phyloP scores from a whole-genome alignment of 495 filamentous ascomycete genomes.

The Aspergillus asperescens region DNA sequence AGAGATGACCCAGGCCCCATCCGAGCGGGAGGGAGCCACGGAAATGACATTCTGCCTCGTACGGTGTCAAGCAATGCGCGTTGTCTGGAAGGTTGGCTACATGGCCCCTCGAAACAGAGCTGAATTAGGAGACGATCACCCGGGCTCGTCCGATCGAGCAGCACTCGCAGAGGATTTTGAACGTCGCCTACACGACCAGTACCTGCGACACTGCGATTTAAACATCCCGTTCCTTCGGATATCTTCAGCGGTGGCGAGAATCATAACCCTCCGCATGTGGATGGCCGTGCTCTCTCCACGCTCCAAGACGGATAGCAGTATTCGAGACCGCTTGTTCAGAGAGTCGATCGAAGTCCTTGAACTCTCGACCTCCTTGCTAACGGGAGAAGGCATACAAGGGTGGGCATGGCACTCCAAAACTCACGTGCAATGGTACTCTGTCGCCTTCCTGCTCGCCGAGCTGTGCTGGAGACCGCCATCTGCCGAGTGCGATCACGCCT shows the following conservation, averaged over 20 bases:
- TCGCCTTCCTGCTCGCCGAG: slow-evolving; percentile 51
- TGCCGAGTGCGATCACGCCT: slow-evolving; percentile 48
- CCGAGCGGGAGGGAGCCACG: slow-evolving; percentile 53
- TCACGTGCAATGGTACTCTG: slow-evolving; percentile 57
- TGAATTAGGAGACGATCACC: not conserved
- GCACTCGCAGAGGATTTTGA: slow-evolving; percentile 36
- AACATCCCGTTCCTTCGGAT: slow-evolving; percentile 35
- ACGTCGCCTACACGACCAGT: slow-evolving; percentile 32
- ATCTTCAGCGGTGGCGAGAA: slow-evolving; percentile 18
- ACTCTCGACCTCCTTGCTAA: slow-evolving; percentile 50
- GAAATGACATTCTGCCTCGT: slow-evolving; percentile 77
- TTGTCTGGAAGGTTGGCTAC: slow-evolving; percentile 27
- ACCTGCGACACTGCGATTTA: slow-evolving; percentile 33
- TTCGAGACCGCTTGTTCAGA: slow-evolving; percentile 18
- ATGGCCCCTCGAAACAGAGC: slow-evolving; percentile 10
- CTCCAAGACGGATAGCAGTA: not conserved
- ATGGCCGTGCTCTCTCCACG: slow-evolving; percentile 25
- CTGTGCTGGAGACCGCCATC: slow-evolving; percentile 46
- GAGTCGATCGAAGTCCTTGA: slow-evolving; percentile 48
- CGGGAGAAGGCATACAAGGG: slow-evolving; percentile 38
- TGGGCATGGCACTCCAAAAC: slow-evolving; percentile 60
- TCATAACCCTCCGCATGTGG: slow-evolving; percentile 21
- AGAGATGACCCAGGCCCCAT: slow-evolving; percentile 38
- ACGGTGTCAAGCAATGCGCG: slow-evolving; percentile 43
- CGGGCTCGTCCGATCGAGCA: slow-evolving; percentile 25